Conservation (phyloP, 108 stramenopile species). For the Cyclotella cryptica region DNA sequence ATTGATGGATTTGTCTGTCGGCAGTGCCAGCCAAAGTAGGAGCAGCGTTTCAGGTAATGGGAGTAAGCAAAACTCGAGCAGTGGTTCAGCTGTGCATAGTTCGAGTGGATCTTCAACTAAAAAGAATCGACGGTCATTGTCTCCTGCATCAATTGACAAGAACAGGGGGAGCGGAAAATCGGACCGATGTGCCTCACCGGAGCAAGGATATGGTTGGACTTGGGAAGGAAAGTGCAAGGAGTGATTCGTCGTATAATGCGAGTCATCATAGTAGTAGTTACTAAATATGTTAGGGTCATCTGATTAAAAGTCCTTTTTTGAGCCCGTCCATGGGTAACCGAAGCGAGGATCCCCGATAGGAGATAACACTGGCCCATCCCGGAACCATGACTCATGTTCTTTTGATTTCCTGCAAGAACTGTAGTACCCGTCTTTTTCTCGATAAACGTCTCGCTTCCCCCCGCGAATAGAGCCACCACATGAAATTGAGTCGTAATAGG, state of each 20-base stretch:
- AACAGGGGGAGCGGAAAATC: neutral
- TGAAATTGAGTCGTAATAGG: constrained; percentile 49
- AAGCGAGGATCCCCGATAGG: constrained; percentile 5
- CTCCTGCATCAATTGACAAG: constrained; percentile 28
- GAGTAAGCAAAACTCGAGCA: neutral
- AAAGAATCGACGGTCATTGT: constrained; percentile 5
- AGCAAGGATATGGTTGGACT: constrained; percentile 1
- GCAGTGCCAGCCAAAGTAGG: constrained; percentile 15
- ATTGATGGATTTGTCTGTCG: constrained; percentile 36
- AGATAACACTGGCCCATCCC: neutral
- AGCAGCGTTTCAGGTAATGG: neutral
- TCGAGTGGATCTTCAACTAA: constrained; percentile 17
- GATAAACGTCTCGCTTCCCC: constrained; percentile 55
- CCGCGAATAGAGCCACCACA: constrained; percentile 47
- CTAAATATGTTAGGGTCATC: too few species aligned
- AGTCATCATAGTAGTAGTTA: too few species aligned
- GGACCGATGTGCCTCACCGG: neutral
- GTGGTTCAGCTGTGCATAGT: constrained; percentile 1
- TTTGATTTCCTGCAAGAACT: constrained; percentile 22
- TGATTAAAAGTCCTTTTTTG: neutral
- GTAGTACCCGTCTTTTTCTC: constrained; percentile 58
- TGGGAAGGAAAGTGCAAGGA: constrained; percentile 21
- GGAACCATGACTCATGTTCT: neutral
- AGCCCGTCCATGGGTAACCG: constrained; percentile 12
- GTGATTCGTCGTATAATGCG: neutral